Conservation (phyloP, 1,284 basidiomycete genomes). For the Chiua sp. region DNA sequence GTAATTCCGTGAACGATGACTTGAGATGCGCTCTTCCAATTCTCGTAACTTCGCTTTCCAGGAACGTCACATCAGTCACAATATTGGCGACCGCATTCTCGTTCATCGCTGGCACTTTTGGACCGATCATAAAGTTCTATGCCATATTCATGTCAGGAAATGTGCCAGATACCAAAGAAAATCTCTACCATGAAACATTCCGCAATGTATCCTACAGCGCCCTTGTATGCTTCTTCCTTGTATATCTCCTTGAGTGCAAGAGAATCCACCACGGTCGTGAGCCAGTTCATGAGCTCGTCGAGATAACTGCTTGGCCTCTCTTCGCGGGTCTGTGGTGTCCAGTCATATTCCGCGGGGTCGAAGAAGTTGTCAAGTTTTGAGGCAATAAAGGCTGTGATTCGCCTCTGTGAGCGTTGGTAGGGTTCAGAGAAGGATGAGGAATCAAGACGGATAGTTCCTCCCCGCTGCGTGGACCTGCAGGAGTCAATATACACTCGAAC, state of each 20-base stretch:
- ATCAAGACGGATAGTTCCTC: constrained; percentile 80
- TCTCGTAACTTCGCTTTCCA: constrained; percentile 81
- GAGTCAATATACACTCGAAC: not conserved
- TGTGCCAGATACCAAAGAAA: not conserved
- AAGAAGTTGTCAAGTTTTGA: constrained; percentile 98
- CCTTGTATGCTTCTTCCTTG: constrained; percentile 89
- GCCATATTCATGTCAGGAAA: constrained; percentile 9
- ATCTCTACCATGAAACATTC: constrained; percentile 79
- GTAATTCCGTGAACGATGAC: constrained; percentile 83
- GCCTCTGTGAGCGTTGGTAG: constrained; percentile 71
- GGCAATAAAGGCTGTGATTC: constrained; percentile 85
- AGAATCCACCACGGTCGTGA: constrained; percentile 95
- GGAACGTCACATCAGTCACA: constrained; percentile 82
- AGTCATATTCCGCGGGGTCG: constrained; percentile 94
- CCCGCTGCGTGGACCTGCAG: constrained; percentile 78
- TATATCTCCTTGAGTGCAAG: constrained; percentile 85
- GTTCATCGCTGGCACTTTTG: constrained; percentile 82
- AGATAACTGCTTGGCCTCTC: constrained; percentile 90
- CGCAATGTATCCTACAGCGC: constrained; percentile 86
- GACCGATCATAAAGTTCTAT: constrained; percentile 80
- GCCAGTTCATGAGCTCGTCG: constrained; percentile 95
- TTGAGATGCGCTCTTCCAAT: constrained; percentile 75
- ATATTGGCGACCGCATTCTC: constrained; percentile 89
- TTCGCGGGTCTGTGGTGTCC: constrained; percentile 76
- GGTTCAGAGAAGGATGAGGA: constrained; percentile 73